These are phyloP conservation scores for Coniochaeta sp. DNA, from an alignment of 2,329 filamentous ascomycete genomes.

Conservation along the genomic window DNA sequence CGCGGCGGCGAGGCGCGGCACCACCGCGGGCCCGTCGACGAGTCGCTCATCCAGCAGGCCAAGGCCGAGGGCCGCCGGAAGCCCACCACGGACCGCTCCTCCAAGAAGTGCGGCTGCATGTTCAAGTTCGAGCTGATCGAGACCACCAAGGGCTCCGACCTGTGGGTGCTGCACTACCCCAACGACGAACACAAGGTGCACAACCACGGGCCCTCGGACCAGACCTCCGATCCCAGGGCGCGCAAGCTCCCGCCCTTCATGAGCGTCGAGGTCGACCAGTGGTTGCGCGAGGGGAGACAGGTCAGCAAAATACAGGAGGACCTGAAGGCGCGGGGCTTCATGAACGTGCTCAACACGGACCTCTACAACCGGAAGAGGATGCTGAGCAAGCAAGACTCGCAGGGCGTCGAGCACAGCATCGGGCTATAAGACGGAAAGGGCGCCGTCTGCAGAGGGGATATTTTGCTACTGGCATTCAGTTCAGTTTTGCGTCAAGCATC, in stretches of 20 bases:
- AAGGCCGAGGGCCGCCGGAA: constrained; percentile 21
- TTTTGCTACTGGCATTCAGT: neutral
- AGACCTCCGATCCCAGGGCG: constrained; percentile 25
- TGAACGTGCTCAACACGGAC: constrained; percentile 27
- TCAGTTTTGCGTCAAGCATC: neutral
- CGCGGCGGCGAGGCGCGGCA: constrained; percentile 27
- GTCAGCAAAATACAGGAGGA: constrained; percentile 28
- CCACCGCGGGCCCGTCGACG: constrained; percentile 15
- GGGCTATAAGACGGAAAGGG: neutral
- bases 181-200: constrained; percentile 24
- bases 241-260: constrained; percentile 23
- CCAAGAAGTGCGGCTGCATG: constrained; percentile 28
- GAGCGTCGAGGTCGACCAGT: constrained; percentile 24
- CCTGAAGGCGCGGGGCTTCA: constrained; percentile 23
- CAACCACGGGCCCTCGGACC: constrained; percentile 27
- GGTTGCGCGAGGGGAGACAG: constrained; percentile 21
- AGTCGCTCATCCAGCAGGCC: constrained; percentile 14
- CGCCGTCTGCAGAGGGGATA: neutral
- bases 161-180: constrained; percentile 30
- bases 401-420: neutral
- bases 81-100: constrained; percentile 24
- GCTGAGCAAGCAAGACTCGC: constrained; percentile 16
- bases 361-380: constrained; percentile 27
- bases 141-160: constrained; percentile 22
- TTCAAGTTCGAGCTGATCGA: constrained; percentile 29